Evolutionary conservation across 106 monocot genomes (phyloP).

Genomic region (Platanthera zijinensis): DNA sequence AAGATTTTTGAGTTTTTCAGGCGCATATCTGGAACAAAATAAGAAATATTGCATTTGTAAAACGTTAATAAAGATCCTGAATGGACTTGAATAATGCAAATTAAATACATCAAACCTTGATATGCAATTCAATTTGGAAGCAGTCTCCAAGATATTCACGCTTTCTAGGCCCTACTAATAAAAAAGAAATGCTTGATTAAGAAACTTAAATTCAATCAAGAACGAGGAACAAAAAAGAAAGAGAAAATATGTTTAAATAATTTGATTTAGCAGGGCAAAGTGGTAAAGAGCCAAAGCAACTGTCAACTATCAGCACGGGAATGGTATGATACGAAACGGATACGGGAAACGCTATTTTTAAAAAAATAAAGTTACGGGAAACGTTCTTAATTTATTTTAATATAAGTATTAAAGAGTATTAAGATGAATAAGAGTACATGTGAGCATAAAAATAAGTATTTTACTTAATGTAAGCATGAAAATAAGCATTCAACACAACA

Average conservation of each 20-base stretch:
- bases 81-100: neutral
- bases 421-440: too few relatives aligned
- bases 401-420: too few relatives aligned
- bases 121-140: neutral
- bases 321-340: too few relatives aligned
- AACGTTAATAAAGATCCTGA: neutral
- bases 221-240: neutral
- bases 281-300: neutral
- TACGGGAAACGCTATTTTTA: too few relatives aligned
- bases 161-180: neutral
- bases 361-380: too few relatives aligned
- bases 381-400: too few relatives aligned
- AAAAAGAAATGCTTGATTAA: neutral
- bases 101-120: constrained; percentile 4
- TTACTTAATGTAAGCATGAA: too few relatives aligned
- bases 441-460: too few relatives aligned
- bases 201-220: neutral
- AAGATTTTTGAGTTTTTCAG: constrained; percentile 43
- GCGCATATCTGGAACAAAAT: constrained; percentile 33
- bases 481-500: too few relatives aligned
- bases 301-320: neutral
- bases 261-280: neutral
- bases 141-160: neutral
- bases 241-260: constrained; percentile 2
- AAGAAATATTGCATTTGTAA: neutral